Percentiles rank a stretch among this genome's conserved stretches.
Conservation (phyloP, 768 basidiomycete species). For the Lentinula guzmanii region DNA sequence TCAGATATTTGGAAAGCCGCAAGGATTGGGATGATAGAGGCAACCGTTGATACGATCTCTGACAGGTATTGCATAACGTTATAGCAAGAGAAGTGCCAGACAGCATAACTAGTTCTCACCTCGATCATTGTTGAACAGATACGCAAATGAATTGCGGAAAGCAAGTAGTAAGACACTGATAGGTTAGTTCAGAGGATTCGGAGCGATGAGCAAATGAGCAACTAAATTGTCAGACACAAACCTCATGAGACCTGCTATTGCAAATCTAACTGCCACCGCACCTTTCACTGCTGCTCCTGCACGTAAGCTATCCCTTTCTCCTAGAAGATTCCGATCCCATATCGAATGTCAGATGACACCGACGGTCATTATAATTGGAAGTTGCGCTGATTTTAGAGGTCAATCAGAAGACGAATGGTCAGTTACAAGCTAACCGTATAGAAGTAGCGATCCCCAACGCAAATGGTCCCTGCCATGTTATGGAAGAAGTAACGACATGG, state of each 20-base stretch:
- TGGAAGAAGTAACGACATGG: slow-evolving; percentile 67
- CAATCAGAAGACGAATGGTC: slow-evolving; percentile 35
- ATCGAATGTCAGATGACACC: not conserved
- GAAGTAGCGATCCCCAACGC: slow-evolving; percentile 78
- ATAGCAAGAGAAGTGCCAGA: not conserved
- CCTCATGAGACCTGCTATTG: slow-evolving; percentile 65
- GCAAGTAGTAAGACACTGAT: slow-evolving; percentile 47
- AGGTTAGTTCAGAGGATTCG: not conserved
- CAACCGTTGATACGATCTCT: slow-evolving; percentile 57
- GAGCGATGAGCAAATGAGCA: not conserved
- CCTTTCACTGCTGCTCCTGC: slow-evolving; percentile 65
- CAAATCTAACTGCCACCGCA: slow-evolving; percentile 59
- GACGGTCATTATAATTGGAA: too few relatives aligned
- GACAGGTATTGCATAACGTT: not conserved
- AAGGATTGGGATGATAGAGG: slow-evolving; percentile 68
- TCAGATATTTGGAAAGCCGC: slow-evolving; percentile 86
- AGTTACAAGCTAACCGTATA: slow-evolving; percentile 34
- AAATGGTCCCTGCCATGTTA: slow-evolving; percentile 80
- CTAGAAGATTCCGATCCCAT: slow-evolving; percentile 81
- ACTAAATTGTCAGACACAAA: slow-evolving; percentile 15
- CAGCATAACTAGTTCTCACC: slow-evolving; percentile 23
- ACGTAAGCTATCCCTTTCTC: slow-evolving; percentile 68
- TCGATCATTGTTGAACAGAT: slow-evolving; percentile 67
- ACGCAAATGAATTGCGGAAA: slow-evolving; percentile 64
- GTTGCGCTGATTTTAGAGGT: too few relatives aligned